These are phyloP conservation scores for Plasmodium ovale DNA, from an alignment of 169 alveolate species.

Conservation along the genomic window DNA sequence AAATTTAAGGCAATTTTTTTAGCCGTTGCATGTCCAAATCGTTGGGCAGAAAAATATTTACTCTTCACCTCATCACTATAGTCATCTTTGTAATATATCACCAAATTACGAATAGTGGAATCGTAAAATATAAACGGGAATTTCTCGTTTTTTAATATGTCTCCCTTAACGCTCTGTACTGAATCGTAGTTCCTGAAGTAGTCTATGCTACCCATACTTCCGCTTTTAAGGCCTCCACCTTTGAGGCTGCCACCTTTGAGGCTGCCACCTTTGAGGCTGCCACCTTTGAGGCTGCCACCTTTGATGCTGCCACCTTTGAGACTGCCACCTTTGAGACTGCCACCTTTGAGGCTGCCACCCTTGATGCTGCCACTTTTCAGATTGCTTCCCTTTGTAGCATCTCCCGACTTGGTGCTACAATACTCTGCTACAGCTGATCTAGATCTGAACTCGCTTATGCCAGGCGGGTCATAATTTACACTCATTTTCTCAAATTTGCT, in stretches of 20 bases:
- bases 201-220: background rate
- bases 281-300: no score
- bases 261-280: no score
- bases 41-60: slow-evolving; percentile 65
- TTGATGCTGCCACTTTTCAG: no score
- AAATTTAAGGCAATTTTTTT: slow-evolving; percentile 56
- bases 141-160: slow-evolving; percentile 35
- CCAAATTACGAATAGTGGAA: slow-evolving; percentile 41
- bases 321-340: no score
- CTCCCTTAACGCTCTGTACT: slow-evolving; percentile 27
- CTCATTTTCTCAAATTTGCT: background rate
- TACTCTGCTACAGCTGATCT: background rate
- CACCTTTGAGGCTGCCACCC: no score
- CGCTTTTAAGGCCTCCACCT: no score
- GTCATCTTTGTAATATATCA: slow-evolving; percentile 48
- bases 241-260: no score
- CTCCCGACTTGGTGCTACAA: background rate
- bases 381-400: no score
- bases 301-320: no score
- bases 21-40: slow-evolving; percentile 74
- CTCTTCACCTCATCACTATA: slow-evolving; percentile 20
- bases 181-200: slow-evolving; percentile 49
- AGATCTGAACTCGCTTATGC: background rate
- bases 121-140: slow-evolving; percentile 66
- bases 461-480: background rate